phyloP scores from a whole-genome alignment of 179 eudicot species.

The Sideroxylon spinosum region DNA sequence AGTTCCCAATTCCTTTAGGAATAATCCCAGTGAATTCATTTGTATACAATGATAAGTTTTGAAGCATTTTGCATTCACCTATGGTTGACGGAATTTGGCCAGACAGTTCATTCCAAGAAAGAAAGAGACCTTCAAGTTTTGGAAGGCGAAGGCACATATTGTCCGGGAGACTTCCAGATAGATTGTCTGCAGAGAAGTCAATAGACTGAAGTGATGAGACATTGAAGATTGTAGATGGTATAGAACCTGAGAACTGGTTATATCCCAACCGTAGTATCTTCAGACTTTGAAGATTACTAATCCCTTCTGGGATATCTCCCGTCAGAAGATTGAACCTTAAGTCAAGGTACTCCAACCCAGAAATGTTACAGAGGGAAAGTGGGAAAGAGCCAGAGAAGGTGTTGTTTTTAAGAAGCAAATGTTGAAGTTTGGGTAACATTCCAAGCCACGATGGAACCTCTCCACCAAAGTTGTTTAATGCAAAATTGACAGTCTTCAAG shows the following conservation, averaged over 20 bases:
- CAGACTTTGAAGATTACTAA: too few species aligned
- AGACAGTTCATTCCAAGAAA: neutral
- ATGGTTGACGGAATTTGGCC: conserved; percentile 11
- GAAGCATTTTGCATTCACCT: neutral
- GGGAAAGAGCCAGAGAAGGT: neutral
- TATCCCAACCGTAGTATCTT: too few species aligned
- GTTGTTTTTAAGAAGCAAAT: neutral
- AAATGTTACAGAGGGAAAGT: neutral
- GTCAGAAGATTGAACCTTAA: neutral
- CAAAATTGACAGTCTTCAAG: neutral
- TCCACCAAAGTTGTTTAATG: neutral
- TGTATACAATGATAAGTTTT: neutral
- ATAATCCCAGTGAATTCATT: conserved; percentile 10
- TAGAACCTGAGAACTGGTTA: conserved; percentile 11
- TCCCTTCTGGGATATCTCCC: too few species aligned
- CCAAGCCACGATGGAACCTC: neutral
- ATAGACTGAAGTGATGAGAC: conserved; percentile 20
- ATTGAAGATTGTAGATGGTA: conserved; percentile 31
- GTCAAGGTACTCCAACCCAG: neutral
- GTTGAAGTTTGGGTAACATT: neutral
- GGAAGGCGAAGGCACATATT: neutral
- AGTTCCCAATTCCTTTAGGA: conserved; percentile 14
- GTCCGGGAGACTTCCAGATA: conserved; percentile 26
- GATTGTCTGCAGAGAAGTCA: conserved; percentile 9
- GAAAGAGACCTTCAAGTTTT: neutral